Evolutionary conservation across 176 grass and related monocot species (phyloP).

Genomic region (Thinopyrum elongatum): DNA sequence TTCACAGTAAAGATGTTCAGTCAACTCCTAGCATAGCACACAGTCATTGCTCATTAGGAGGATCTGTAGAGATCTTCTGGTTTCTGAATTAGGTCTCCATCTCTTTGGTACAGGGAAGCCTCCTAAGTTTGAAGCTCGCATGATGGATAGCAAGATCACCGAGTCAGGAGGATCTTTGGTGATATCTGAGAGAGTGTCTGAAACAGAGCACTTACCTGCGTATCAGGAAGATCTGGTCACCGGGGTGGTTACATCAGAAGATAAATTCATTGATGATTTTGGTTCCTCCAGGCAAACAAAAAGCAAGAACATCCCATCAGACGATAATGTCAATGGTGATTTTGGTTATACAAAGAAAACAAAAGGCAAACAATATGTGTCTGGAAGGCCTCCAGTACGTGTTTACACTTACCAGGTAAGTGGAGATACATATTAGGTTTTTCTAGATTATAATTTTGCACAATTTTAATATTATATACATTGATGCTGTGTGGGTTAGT

Average conservation of each 20-base stretch:
- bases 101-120: constrained; percentile 58
- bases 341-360: constrained; percentile 47
- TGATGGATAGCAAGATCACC: constrained; percentile 39
- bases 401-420: constrained; percentile 83
- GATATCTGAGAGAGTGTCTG: constrained; percentile 46
- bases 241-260: constrained; percentile 23
- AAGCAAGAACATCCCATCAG: constrained; percentile 30
- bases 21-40: constrained; percentile 9
- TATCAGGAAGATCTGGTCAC: constrained; percentile 38
- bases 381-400: constrained; percentile 52
- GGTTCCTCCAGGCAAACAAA: constrained; percentile 37
- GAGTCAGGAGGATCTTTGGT: constrained; percentile 39
- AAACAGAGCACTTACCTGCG: constrained; percentile 46
- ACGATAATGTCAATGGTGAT: constrained; percentile 37
- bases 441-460: constrained; percentile 25
- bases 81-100: constrained; percentile 19
- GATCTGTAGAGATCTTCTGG: constrained; percentile 14
- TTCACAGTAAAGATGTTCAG: background rate
- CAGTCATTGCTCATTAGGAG: background rate
- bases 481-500: background rate
- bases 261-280: constrained; percentile 34
- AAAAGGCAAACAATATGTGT: constrained; percentile 41
- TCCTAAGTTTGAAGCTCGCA: constrained; percentile 79
- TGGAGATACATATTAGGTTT: constrained; percentile 12
- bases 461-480: background rate